Evolutionary conservation across 23 red algal species (phyloP).

Genomic region (Gracilaria gracilis): DNA sequence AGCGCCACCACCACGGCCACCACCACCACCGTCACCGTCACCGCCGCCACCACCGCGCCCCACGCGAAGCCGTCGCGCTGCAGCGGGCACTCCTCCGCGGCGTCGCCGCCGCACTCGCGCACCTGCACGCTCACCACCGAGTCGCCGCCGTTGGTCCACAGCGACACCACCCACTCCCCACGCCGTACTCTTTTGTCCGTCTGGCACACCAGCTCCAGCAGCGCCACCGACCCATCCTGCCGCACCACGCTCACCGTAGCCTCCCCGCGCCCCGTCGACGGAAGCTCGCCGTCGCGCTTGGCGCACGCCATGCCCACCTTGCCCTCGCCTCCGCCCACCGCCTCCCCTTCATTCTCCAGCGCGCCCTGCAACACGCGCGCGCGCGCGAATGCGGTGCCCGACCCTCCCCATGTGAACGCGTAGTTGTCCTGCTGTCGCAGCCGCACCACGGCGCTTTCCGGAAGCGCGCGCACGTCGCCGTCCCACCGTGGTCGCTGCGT

Average conservation of each 20-base stretch:
- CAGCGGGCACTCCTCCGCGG: not conserved
- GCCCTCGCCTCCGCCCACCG: not conserved
- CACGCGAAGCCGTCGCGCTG: slow-evolving; percentile 8
- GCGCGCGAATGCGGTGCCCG: slow-evolving; percentile 11
- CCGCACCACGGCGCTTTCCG: slow-evolving; percentile 22
- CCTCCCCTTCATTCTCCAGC: not conserved
- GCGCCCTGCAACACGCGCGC: slow-evolving; percentile 10
- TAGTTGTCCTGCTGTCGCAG: not conserved
- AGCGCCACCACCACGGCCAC: not conserved
- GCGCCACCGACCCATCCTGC: not conserved
- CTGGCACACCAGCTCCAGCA: slow-evolving; percentile 27
- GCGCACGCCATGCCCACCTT: slow-evolving; percentile 24
- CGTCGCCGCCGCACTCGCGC: not conserved
- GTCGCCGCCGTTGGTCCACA: slow-evolving; percentile 5
- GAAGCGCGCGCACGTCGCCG: slow-evolving; percentile 5
- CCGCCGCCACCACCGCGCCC: slow-evolving; percentile 11
- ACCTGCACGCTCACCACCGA: slow-evolving; percentile 15
- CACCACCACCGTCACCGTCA: not conserved
- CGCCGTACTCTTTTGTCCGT: not conserved
- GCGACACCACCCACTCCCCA: slow-evolving; percentile 18
- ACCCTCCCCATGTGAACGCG: slow-evolving; percentile 10
- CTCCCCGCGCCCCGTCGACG: not conserved
- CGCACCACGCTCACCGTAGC: not conserved
- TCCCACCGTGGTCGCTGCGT: slow-evolving; percentile 11
- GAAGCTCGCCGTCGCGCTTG: not conserved